Percentiles rank a stretch among this genome's conserved stretches.
Conservation (phyloP, 2,329 filamentous ascomycete genomes). For the Cladosporium sphaerospermum region DNA sequence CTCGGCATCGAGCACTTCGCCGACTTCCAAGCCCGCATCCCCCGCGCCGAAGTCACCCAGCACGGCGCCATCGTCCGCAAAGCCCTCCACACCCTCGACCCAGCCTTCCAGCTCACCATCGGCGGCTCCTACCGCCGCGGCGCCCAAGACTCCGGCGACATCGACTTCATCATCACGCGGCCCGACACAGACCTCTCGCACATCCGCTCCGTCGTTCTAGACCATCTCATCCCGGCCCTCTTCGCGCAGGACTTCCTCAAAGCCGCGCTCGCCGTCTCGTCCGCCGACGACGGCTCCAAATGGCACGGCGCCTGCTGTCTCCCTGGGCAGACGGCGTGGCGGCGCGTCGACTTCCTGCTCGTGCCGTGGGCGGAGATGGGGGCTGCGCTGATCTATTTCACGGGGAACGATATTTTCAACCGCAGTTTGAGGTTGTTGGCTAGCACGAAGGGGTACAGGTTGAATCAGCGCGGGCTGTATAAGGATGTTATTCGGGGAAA, state of each 20-base stretch:
- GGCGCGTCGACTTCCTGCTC: slow-evolving; percentile 76
- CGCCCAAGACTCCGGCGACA: slow-evolving; percentile 66
- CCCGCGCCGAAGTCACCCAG: slow-evolving; percentile 65
- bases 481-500: slow-evolving; percentile 59
- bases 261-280: slow-evolving; percentile 54
- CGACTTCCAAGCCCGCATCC: slow-evolving; percentile 74
- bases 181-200: slow-evolving; percentile 51
- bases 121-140: slow-evolving; percentile 83
- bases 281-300: slow-evolving; percentile 60
- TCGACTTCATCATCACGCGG: slow-evolving; percentile 79
- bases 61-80: slow-evolving; percentile 60
- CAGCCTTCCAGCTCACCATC: slow-evolving; percentile 62
- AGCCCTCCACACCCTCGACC: slow-evolving; percentile 56
- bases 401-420: slow-evolving; percentile 92
- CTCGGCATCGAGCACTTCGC: slow-evolving; percentile 74
- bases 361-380: slow-evolving; percentile 76
- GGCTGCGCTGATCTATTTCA: slow-evolving; percentile 88
- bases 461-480: slow-evolving; percentile 81
- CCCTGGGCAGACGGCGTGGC: slow-evolving; percentile 58
- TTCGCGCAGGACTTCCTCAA: slow-evolving; percentile 61
- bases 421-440: slow-evolving; percentile 75
- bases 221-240: slow-evolving; percentile 57
- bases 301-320: slow-evolving; percentile 84
- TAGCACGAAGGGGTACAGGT: slow-evolving; percentile 69
- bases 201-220: slow-evolving; percentile 57